Base-by-base conservation (phyloP, 2,329 filamentous ascomycete genomes). In the Madurella fahalii region DNA sequence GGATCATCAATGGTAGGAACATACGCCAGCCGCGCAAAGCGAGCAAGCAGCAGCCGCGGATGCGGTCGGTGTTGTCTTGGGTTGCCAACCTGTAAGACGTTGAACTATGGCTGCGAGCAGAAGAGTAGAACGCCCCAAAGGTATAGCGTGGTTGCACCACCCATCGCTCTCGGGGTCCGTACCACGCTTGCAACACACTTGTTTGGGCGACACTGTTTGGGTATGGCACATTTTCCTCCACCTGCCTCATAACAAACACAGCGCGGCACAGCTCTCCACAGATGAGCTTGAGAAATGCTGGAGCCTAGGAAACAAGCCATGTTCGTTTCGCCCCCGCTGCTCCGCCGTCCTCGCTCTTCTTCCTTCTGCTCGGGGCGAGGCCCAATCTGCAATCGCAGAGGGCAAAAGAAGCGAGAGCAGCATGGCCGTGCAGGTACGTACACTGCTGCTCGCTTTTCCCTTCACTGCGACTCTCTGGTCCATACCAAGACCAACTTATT, bases 261-360 rank as follows among this genome's bases (percentile, higher is more conserved):
- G 54, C 50, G 59, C 59, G 61, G 62, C 61, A 57, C 62, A 64
- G 61, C 54, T 58, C 32, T 47, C 51, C 58, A 57, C 53, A 55
- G 40, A 50, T 47, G 47, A 58, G 52, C 31, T 16, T 46, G 53
- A 60, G 51, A 58, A 64, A 63, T 59, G 61, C 57, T 64, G 62
- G 48, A 62, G 62, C 62, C 62, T 64, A 59, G 51, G 52, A 45
- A 43, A 41, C 25, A 53, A 47, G 54, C 45, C 56, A 58, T 54
- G 54, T 45, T 48, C 56, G 57, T 59, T 60, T 61, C 53, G 56
- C 50, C 51, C 59, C 59, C 53, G 58, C 58, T 57, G 57, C 61
- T 52, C 51, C 49, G 40, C 52, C 53, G 50, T 47, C 54, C 49
- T 50, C 51, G 52, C 51, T 48, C 40, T 47, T 57, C 42, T 49